These are phyloP conservation scores for Ogataea hybrid DNA, from an alignment of 1,139 yeast species.

Conservation along the genomic window DNA sequence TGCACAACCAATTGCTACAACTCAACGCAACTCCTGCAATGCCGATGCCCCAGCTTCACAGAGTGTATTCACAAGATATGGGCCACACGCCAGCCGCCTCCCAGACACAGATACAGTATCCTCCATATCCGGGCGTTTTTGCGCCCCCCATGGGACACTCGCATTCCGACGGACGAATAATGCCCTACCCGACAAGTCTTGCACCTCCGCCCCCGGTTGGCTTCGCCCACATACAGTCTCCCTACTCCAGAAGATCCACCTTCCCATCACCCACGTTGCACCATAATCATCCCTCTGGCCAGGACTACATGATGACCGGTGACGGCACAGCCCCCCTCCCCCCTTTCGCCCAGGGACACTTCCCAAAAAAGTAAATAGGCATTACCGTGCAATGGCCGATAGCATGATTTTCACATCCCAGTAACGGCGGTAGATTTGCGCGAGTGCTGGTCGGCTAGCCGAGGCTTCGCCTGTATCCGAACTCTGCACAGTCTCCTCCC, in stretches of 20 bases:
- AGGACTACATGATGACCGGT: background rate
- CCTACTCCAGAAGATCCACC: conserved; percentile 1
- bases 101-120: conserved; percentile 1
- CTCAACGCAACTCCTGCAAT: conserved; percentile 10
- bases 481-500: background rate
- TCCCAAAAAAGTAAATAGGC: background rate
- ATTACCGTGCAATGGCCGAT: background rate
- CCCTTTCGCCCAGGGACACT: background rate
- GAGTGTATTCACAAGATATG: background rate
- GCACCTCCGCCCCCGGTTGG: conserved; percentile 2
- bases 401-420: too few species aligned
- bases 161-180: background rate
- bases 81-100: background rate
- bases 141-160: conserved; percentile 4
- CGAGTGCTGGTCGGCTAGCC: too few species aligned
- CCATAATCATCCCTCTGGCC: background rate
- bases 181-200: conserved; percentile 1
- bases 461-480: too few species aligned
- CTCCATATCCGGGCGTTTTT: background rate
- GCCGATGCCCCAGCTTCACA: conserved; percentile 12
- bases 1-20: conserved; percentile 14
- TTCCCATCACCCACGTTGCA: conserved; percentile 1
- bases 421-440: too few species aligned
- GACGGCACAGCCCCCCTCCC: background rate
- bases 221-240: conserved; percentile 1